Base-by-base conservation (phyloP, 345 rosid species). In the Populus euphratica region DNA sequence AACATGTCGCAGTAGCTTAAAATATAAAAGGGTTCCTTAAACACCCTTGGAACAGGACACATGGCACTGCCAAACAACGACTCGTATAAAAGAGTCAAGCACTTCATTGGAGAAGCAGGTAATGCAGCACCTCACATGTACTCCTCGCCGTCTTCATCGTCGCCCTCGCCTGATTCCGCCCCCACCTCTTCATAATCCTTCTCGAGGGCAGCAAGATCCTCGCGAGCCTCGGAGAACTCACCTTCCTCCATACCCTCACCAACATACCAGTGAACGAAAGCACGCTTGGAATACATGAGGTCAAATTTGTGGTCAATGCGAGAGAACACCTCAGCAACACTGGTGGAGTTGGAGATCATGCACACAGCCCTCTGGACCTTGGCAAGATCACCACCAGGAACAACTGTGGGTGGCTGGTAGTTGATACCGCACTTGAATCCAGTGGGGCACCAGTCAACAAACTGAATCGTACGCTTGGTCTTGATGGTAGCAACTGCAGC, bases 201-300 rank as follows among this genome's bases (percentile, higher is more conserved):
- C 75, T 79, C 82, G 29, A 79, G 82, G 2, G 82, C 82, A n/a
- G 82, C 82, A 13, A 79, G 82, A 79, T 79, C 82, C 72, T 79
- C 82, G 20, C 82, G 82, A 13, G 82, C 82, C 78, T 79, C 82
- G 2, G 82, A 79, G 74, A 79, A 79, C 31, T 79, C 82, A 11
- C 82, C 82, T 63, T 79, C 82, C 78, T 79, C 82, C 82, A 79
- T 79, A 21, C 82, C 82, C 75, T 79, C 82, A 44, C 82, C 82
- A 23, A 79, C 82, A 49, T 79, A 79, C 82, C 82, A 79, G 75
- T 79, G 82, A 38, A 79, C 82, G 38, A 79, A 79, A 23, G 82
- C 82, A 8, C 82, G 78, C 71, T 79, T 79, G 75, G 78, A 78
- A 27, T 79, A 79, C 82, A 79, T 79, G 25, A 79, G 82, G 54